These are phyloP conservation scores for Eucalyptus lansdowneana DNA, from an alignment of 345 rosid species.

Conservation along the genomic window DNA sequence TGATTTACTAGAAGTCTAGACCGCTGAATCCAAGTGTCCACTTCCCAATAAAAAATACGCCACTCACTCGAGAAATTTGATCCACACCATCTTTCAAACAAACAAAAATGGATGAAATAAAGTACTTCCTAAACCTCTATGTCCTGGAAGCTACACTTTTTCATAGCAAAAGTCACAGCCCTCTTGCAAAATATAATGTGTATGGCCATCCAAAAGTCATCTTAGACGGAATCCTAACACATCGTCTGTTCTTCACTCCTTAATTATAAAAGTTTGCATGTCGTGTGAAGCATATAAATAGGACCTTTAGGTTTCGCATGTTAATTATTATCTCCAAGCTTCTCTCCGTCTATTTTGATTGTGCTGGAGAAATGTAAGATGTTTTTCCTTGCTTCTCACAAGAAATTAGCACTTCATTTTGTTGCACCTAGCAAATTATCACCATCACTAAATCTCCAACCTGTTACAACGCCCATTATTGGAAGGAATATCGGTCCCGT, in stretches of 20 bases:
- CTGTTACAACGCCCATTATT: background rate
- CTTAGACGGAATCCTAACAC: background rate
- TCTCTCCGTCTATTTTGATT: background rate
- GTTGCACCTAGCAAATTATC: background rate
- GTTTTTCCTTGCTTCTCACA: background rate
- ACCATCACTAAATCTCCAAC: background rate
- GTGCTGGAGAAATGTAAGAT: background rate
- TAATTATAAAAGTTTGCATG: background rate
- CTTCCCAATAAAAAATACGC: background rate
- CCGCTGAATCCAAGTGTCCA: background rate
- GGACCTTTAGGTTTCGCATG: background rate
- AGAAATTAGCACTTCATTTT: background rate
- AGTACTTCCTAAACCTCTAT: background rate
- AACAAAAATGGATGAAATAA: background rate
- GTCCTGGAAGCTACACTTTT: background rate
- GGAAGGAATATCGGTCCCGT: background rate
- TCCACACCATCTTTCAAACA: background rate
- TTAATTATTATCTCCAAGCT: background rate
- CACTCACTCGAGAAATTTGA: background rate
- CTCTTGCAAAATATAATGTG: background rate
- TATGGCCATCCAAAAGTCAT: background rate
- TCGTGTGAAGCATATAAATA: background rate
- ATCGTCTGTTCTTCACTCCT: background rate
- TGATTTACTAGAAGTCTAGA: no score
- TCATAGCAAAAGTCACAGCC: background rate